Evolutionary conservation across 1,284 basidiomycete species (phyloP), one percentile per base, ranked within the genome.

Genomic region (Cryptococcus sp.): DNA sequence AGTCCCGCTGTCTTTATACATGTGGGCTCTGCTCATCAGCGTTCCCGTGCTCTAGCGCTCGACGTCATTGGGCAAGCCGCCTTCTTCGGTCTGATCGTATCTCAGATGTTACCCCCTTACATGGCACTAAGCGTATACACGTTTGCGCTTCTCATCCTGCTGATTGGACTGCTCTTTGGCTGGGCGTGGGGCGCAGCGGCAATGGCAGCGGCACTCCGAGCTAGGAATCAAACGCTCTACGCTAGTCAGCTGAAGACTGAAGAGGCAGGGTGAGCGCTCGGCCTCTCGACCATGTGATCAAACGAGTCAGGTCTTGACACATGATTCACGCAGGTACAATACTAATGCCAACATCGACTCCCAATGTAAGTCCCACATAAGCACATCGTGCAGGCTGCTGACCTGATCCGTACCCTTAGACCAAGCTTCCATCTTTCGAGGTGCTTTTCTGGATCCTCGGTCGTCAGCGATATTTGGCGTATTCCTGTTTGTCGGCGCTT

Each of bases 161-260:
- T 84, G 1, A 20, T 84, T 57, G 88, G 89, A 0, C 81, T 88
- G 75, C 76, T 83, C 1, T 51, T 88, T 5, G 89, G 89, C 8
- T 91, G 90, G 89, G 89, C 85, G 0, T 84, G 88, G 80, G 87
- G 87, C 5, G 82, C 80, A 40, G 88, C 87, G 1, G 86, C 84
- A 0, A 90, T 89, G 87, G 86, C 84, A 3, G 83, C 87, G 1
- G 85, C 83, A 0, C 70, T 85, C 1, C 76, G 81, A n/a, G 86
- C 83, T 0, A 80, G 89, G 40, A 81, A 81, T 67, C 80, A 84
- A 53, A 73, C 81, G 0, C 70, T 88, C 7, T 76, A 88, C 3
- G 79, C 80, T 13, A 69, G 75, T 6, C 80, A 83, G 15, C 72
- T 85, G 19, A 80, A 84, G 59, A 70, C 76, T 23, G 83, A 82